A percentile compares a stretch with the other conserved stretches of the same genome.
Conservation (phyloP, 2,329 filamentous ascomycete genomes). For the Xylaria polymorpha region DNA sequence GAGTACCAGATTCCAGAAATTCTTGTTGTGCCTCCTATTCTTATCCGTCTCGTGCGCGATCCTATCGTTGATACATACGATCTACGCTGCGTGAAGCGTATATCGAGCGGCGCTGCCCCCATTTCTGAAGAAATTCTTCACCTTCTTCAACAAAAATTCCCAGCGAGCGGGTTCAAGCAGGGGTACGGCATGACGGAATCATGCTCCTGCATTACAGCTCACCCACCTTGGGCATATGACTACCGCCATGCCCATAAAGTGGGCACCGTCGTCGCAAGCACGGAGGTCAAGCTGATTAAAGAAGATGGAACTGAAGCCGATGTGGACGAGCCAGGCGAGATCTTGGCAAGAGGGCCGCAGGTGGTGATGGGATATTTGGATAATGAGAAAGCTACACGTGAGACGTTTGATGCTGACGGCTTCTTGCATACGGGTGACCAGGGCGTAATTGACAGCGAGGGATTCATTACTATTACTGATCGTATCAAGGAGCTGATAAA, state of each 20-base stretch:
- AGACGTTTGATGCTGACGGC: conserved; percentile 54
- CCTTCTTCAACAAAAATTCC: conserved; percentile 66
- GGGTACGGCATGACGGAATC: conserved; percentile 77
- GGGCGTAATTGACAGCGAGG: conserved; percentile 65
- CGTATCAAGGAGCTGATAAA: conserved; percentile 77
- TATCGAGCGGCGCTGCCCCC: conserved; percentile 71
- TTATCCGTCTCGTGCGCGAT: conserved; percentile 70
- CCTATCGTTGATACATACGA: conserved; percentile 66
- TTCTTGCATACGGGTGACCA: conserved; percentile 66
- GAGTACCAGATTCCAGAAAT: conserved; percentile 66
- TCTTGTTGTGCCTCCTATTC: conserved; percentile 69
- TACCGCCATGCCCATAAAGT: conserved; percentile 69
- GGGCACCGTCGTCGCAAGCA: conserved; percentile 67
- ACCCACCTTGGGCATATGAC: conserved; percentile 65
- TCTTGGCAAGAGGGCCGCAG: conserved; percentile 60
- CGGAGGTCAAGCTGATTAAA: conserved; percentile 67
- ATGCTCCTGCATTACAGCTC: conserved; percentile 71
- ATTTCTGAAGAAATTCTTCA: conserved; percentile 67
- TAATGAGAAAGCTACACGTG: conserved; percentile 53
- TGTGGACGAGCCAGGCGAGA: conserved; percentile 63
- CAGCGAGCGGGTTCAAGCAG: conserved; percentile 70
- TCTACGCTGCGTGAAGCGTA: conserved; percentile 64
- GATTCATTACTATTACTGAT: conserved; percentile 68
- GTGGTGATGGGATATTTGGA: conserved; percentile 62
- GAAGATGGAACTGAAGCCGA: conserved; percentile 65